Evolutionary conservation across 2,329 filamentous ascomycete species (phyloP).

Genomic region (Fonsecaea erecta): DNA sequence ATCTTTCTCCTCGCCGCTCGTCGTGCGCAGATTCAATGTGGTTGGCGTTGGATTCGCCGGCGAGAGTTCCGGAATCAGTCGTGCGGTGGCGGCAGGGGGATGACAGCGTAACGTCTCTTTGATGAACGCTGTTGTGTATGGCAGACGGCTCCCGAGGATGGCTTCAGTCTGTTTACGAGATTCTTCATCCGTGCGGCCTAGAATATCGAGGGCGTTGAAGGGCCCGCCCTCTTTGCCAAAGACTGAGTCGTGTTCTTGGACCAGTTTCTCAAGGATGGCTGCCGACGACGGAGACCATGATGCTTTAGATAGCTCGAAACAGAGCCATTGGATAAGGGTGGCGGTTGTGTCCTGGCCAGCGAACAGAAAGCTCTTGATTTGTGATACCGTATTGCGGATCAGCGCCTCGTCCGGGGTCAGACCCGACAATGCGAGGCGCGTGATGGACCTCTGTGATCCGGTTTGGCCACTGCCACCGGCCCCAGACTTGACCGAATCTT

Average conservation of each 20-base stretch:
- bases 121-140: conserved; percentile 52
- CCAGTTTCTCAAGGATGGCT: conserved; percentile 44
- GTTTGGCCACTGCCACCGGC: not conserved
- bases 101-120: conserved; percentile 48
- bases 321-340: conserved; percentile 36
- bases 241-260: conserved; percentile 58
- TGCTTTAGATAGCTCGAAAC: conserved; percentile 31
- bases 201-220: conserved; percentile 28
- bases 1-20: conserved; percentile 25
- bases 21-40: conserved; percentile 17
- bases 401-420: conserved; percentile 26
- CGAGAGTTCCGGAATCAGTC: conserved; percentile 22
- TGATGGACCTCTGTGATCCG: conserved; percentile 23
- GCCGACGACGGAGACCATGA: conserved; percentile 35
- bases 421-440: conserved; percentile 26
- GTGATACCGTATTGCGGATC: conserved; percentile 30
- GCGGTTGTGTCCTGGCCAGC: conserved; percentile 37
- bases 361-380: conserved; percentile 36
- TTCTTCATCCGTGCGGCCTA: conserved; percentile 29
- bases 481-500: not conserved
- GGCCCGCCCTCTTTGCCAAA: conserved; percentile 49
- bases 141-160: conserved; percentile 54
- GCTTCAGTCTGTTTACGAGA: conserved; percentile 49
- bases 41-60: conserved; percentile 14
- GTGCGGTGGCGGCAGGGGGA: conserved; percentile 32